These are phyloP conservation scores for Arthrobotrys pseudoclavata DNA, from an alignment of 2,329 filamentous ascomycete genomes.

Conservation along the genomic window DNA sequence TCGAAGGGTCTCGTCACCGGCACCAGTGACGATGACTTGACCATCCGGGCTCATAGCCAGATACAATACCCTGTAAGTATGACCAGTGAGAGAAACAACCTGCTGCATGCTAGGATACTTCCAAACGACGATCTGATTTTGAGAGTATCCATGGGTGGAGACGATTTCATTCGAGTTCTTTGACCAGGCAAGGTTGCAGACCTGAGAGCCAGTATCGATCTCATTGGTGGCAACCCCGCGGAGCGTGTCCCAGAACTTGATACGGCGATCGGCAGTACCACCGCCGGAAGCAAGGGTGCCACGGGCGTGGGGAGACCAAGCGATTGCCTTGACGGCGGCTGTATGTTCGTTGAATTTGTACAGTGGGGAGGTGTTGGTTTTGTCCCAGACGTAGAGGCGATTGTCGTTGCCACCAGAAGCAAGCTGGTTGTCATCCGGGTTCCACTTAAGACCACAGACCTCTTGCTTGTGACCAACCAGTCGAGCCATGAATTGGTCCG, in stretches of 20 bases:
- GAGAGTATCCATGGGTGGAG: conserved; percentile 94
- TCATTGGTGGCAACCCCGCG: conserved; percentile 85
- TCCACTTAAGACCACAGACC: conserved; percentile 97
- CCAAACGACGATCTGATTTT: conserved; percentile 99
- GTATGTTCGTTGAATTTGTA: conserved; percentile 96
- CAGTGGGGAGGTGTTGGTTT: conserved; percentile 88
- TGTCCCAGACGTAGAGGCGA: conserved; percentile 99
- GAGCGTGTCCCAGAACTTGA: conserved; percentile 97
- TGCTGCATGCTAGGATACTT: conserved; percentile 99
- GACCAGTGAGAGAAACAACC: conserved; percentile 92
- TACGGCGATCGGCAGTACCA: conserved; percentile 93
- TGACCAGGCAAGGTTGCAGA: conserved; percentile 98
- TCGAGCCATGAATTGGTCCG: conserved; percentile 88
- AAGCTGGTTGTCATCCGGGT: conserved; percentile 92
- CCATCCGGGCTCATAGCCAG: conserved; percentile 98
- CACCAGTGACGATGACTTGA: conserved; percentile 91
- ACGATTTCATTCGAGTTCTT: conserved; percentile 98
- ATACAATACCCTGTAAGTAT: conserved; percentile 96
- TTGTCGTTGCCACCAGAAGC: conserved; percentile 98
- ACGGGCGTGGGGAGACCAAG: conserved; percentile 96
- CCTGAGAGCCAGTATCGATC: conserved; percentile 95
- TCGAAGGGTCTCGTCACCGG: conserved; percentile 92
- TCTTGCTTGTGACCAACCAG: conserved; percentile 97
- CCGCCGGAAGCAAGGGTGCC: conserved; percentile 95
- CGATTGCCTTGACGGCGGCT: conserved; percentile 95